Evolutionary conservation across 2,329 filamentous ascomycete species (phyloP).

Genomic region (Plectosphaerella sp.): DNA sequence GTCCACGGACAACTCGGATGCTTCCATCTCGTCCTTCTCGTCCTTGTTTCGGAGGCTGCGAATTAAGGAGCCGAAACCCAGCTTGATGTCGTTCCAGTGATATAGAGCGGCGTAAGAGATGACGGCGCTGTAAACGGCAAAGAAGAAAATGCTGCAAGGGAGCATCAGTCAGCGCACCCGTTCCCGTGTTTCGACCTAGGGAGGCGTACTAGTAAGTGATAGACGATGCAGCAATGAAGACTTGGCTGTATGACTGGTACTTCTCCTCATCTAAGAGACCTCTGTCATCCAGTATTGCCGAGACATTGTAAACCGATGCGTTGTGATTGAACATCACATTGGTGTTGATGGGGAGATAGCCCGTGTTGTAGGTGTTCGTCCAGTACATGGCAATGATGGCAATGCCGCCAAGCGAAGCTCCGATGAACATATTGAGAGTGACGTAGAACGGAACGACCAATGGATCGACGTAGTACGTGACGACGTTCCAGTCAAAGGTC

Average conservation of each 20-base stretch:
- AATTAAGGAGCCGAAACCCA: constrained; percentile 28
- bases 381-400: constrained; percentile 25
- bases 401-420: constrained; percentile 21
- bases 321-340: constrained; percentile 34
- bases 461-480: constrained; percentile 20
- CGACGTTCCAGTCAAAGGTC: constrained; percentile 36
- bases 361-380: constrained; percentile 27
- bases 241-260: constrained; percentile 35
- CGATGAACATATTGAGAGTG: constrained; percentile 23
- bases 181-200: too few species aligned
- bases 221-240: constrained; percentile 32
- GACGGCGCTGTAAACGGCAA: constrained; percentile 33
- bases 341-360: constrained; percentile 34
- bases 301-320: constrained; percentile 30
- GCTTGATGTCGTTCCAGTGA: constrained; percentile 30
- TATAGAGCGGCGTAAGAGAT: constrained; percentile 35
- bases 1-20: constrained; percentile 22
- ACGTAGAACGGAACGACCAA: constrained; percentile 24
- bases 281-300: constrained; percentile 21
- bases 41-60: constrained; percentile 13
- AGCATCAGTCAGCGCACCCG: too few species aligned
- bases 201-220: constrained; percentile 26
- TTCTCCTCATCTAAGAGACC: constrained; percentile 29
- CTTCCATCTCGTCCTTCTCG: constrained; percentile 17
- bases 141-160: constrained; percentile 20